Evolutionary conservation across 108 stramenopile genomes (phyloP).

Genomic region (Cyclotella kingstonii): DNA sequence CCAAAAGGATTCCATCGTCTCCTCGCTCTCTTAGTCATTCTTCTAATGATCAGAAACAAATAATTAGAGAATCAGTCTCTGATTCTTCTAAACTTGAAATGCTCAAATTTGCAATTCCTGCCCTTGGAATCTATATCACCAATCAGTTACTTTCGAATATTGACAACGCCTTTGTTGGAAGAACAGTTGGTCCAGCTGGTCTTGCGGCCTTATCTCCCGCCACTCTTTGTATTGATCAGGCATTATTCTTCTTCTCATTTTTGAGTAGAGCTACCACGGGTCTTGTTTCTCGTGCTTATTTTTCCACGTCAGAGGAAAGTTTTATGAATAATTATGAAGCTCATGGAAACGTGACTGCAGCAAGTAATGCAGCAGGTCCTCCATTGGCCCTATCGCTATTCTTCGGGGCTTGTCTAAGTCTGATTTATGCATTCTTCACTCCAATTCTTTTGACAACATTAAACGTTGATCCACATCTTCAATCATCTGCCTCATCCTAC

Average conservation of each 20-base stretch:
- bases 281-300: conserved; percentile 66
- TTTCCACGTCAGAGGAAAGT: neutral
- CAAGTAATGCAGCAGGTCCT: conserved; percentile 43
- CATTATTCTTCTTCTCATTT: conserved; percentile 77
- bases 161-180: conserved; percentile 84
- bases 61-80: conserved; percentile 9
- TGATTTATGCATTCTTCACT: conserved; percentile 65
- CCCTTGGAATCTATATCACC: conserved; percentile 72
- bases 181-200: conserved; percentile 65
- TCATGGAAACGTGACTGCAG: conserved; percentile 34
- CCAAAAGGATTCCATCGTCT: neutral
- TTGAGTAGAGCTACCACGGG: conserved; percentile 77
- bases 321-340: neutral
- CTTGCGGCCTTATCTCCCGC: conserved; percentile 83
- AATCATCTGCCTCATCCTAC: conserved; percentile 53
- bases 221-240: conserved; percentile 79
- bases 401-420: conserved; percentile 49
- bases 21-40: neutral
- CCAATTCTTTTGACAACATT: conserved; percentile 47
- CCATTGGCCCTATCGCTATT: conserved; percentile 61
- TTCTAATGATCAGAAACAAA: neutral
- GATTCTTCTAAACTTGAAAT: conserved; percentile 65
- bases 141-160: conserved; percentile 80
- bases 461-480: conserved; percentile 47
- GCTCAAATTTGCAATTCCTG: conserved; percentile 76